Base-by-base conservation (phyloP, 257 asterid genomes). In the Nicotiana otophora region DNA sequence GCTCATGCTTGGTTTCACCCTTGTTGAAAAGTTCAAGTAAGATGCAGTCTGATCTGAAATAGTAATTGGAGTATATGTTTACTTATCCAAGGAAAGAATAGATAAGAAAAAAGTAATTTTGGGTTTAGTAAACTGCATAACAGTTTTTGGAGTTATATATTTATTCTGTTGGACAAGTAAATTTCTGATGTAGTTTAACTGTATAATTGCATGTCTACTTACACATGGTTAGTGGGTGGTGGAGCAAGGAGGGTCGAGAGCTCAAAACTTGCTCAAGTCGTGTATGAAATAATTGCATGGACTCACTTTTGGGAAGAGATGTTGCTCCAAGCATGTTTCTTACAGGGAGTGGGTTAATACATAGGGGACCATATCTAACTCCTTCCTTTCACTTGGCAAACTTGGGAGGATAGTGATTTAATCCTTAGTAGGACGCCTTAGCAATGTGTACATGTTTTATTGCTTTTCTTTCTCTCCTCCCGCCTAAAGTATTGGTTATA, bases 401-500 rank as follows among this genome's bases (percentile, higher is more conserved):
- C 79, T 46, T 48, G 46, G 79, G 61, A 72, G 61, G 79, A 72
- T 72, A 46, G 26, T 72, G 61, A 72, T 46, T 72, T 72, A 72
- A 72, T 23, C 39, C 34, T 72, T 72, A 23, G 46, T 46, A 23
- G 39, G 16, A 12, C 58, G 5, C 33, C 78, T 72, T 72, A 72
- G 28, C 61, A 74, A 46, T 10, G 7, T 46, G 61, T n/a, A 46
- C 61, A 48, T 23, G 79, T 8, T 48, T 48, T 74, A 46, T 46
- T 1, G 7, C 51, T 72, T 72, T 72, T 48, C 23, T 26, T 12
- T 60, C 61, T 26, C 23, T 14, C 39, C 23, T 15, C 20, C 39
- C 12, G 14, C 20, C 39, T 23, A 26, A 74, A 74, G 39, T 46
- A 48, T 74, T 23, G 58, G 23, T 74, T 48, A 72, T 48, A 74